Percentiles rank a stretch among this genome's conserved stretches.
phyloP scores from a whole-genome alignment of 2,329 filamentous ascomycete species.

The Ceratocystis cacaofunesta region DNA sequence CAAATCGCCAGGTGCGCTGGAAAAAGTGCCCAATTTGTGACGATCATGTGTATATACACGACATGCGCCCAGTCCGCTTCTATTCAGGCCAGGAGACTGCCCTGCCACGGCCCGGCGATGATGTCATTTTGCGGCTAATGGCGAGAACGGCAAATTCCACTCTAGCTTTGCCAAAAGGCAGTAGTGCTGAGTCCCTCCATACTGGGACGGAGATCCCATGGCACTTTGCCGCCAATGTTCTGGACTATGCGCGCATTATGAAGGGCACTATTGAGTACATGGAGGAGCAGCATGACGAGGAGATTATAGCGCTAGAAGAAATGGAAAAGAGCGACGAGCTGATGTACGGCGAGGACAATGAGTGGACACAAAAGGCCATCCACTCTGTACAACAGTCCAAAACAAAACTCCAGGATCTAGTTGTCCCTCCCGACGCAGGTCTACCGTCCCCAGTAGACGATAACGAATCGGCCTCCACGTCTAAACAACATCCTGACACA shows the following conservation, averaged over 20 bases:
- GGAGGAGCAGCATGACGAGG: constrained; percentile 60
- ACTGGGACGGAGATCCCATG: constrained; percentile 71
- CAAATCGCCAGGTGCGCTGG: constrained; percentile 59
- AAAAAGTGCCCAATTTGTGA: constrained; percentile 96
- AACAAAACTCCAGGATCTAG: constrained; percentile 42
- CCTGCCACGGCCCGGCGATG: constrained; percentile 65
- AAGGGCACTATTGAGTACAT: constrained; percentile 86
- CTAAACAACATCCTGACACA: neutral
- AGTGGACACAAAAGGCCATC: constrained; percentile 80
- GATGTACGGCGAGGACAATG: constrained; percentile 81
- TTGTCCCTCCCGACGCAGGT: neutral
- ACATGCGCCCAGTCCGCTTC: constrained; percentile 78
- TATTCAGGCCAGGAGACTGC: constrained; percentile 78
- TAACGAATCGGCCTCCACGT: neutral
- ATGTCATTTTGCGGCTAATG: constrained; percentile 79
- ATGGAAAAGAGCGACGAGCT: constrained; percentile 83
- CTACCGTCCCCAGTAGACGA: neutral
- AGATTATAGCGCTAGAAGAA: constrained; percentile 56
- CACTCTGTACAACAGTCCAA: constrained; percentile 58
- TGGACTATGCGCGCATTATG: constrained; percentile 92
- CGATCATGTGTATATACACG: constrained; percentile 82
- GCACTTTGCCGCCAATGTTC: constrained; percentile 85
- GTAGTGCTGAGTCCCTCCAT: constrained; percentile 56
- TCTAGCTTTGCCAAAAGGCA: constrained; percentile 63
- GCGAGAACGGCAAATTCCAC: constrained; percentile 68